Conservation (phyloP, 805 yeast genomes). For the Torulaspora microellipsoides region DNA sequence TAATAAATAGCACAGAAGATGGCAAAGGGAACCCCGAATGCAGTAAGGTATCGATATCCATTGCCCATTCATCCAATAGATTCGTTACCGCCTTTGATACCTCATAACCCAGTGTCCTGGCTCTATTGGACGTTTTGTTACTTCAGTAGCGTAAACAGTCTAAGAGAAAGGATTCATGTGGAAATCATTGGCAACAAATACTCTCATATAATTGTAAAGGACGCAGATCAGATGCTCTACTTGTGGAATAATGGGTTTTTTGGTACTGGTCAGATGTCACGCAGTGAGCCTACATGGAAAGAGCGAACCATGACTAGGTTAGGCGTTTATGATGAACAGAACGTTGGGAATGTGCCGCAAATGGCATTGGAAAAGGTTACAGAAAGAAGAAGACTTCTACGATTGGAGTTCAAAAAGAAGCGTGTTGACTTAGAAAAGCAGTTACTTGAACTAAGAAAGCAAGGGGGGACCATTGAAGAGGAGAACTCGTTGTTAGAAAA, state of each 20-base stretch:
- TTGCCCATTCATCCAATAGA: slow-evolving; percentile 50
- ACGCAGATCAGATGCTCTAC: slow-evolving; percentile 43
- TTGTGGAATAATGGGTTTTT: slow-evolving; percentile 88
- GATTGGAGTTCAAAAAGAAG: slow-evolving; percentile 65
- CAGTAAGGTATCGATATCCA: slow-evolving; percentile 43
- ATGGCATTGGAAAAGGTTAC: slow-evolving; percentile 73
- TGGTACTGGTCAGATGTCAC: slow-evolving; percentile 84
- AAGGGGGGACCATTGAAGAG: slow-evolving; percentile 31
- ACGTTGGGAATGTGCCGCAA: slow-evolving; percentile 21
- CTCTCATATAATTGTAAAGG: slow-evolving; percentile 35
- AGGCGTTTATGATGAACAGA: slow-evolving; percentile 33
- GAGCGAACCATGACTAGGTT: slow-evolving; percentile 58
- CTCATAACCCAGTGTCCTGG: slow-evolving; percentile 70
- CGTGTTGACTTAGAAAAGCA: slow-evolving; percentile 56
- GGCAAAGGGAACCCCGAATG: slow-evolving; percentile 34
- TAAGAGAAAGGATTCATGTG: slow-evolving; percentile 20
- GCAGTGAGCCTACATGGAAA: slow-evolving; percentile 92
- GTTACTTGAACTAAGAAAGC: slow-evolving; percentile 39
- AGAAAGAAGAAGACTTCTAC: slow-evolving; percentile 59
- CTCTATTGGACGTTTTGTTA: slow-evolving; percentile 40
- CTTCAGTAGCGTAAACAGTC: slow-evolving; percentile 17
- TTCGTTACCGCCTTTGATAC: slow-evolving; percentile 48
- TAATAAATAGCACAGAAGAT: slow-evolving; percentile 12
- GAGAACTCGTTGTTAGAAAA: slow-evolving; percentile 32
- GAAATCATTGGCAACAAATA: slow-evolving; percentile 35